Evolutionary conservation across 2,329 filamentous ascomycete genomes (phyloP), one percentile per base, ranked within the genome.

Genomic region (Arthrobotrys musiformis): DNA sequence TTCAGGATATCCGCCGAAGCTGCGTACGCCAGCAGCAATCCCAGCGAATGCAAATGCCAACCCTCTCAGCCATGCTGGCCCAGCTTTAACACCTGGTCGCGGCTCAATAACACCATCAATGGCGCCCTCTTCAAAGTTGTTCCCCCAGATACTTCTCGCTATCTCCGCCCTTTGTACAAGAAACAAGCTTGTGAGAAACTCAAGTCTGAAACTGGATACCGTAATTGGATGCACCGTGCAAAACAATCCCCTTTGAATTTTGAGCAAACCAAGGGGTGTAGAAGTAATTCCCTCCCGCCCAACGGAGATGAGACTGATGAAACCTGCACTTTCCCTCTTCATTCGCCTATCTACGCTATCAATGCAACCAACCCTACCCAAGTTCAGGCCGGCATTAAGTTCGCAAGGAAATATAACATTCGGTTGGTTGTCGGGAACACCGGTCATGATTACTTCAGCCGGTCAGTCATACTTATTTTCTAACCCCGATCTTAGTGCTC

Each of bases 301-400:
- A 81, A 84, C 58, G 79, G 85, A 70, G 82, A 75, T 13, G 85
- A 84, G 72, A 83, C 83, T 58, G 79, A 84, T 15, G 82, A 82
- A 35, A 81, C 78, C 1, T 74, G 81, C 4, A 62, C 64, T 33
- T 56, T 73, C 13, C 73, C 75, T 0, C 79, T 80, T 1, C 50
- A 58, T 7, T 35, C 54, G 33, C 82, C 84, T 4, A 76, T 82
- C 9, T 84, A 83, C 78, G 84, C 83, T 1, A 82, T 82, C 19
- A 78, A 82, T n/a, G 82, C 82, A 17, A 78, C 83, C 33, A 81
- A 79, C 1, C 76, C 81, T 1, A 60, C 79, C 22, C 79, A 85
- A 54, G 82, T 85, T 70, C 82, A 85, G 78, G 75, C 81, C n/a
- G 82, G 82, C 9, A 84, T 85, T 11, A 81, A 79, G 4, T 85